Percentiles rank a stretch among this genome's conserved stretches.
Evolutionary conservation across 768 basidiomycete genomes (phyloP).

Genomic region (Lyophyllum atratum): DNA sequence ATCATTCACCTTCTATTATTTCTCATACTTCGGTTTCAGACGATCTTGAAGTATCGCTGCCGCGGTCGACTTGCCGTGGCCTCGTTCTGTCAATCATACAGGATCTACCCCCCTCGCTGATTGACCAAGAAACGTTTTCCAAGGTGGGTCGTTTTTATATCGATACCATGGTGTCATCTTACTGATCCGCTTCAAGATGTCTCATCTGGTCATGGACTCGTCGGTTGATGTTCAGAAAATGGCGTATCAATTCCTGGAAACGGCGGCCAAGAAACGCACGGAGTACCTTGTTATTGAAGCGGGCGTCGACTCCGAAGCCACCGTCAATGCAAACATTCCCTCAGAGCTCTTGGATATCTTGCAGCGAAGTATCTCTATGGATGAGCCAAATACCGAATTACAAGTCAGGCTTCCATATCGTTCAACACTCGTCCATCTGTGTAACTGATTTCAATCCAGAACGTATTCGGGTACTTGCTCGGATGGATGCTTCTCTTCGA

Average conservation of each 20-base stretch:
- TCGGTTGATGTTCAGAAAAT: conserved; percentile 69
- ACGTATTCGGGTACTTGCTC: conserved; percentile 69
- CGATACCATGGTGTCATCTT: background rate
- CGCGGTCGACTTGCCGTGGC: conserved; percentile 68
- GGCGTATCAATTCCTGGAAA: conserved; percentile 71
- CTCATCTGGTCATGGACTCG: conserved; percentile 72
- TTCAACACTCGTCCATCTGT: background rate
- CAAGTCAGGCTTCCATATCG: conserved; percentile 28
- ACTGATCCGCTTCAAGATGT: conserved; percentile 54
- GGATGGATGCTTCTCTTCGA: conserved; percentile 91
- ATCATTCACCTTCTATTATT: background rate
- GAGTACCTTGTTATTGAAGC: conserved; percentile 87
- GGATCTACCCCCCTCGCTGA: conserved; percentile 61
- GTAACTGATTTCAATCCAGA: too few species aligned
- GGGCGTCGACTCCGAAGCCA: conserved; percentile 70
- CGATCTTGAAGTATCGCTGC: conserved; percentile 42
- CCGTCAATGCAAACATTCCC: conserved; percentile 59
- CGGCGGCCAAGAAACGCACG: conserved; percentile 73
- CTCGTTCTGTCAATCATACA: conserved; percentile 69
- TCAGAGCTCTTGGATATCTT: conserved; percentile 66
- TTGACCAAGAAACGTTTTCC: conserved; percentile 63
- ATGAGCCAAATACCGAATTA: conserved; percentile 36
- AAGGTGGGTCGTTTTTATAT: conserved; percentile 43
- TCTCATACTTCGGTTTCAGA: conserved; percentile 18
- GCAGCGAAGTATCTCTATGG: conserved; percentile 42